Base-by-base conservation (phyloP, 164 flowering plant species). In the Umbilicus rupestris region DNA sequence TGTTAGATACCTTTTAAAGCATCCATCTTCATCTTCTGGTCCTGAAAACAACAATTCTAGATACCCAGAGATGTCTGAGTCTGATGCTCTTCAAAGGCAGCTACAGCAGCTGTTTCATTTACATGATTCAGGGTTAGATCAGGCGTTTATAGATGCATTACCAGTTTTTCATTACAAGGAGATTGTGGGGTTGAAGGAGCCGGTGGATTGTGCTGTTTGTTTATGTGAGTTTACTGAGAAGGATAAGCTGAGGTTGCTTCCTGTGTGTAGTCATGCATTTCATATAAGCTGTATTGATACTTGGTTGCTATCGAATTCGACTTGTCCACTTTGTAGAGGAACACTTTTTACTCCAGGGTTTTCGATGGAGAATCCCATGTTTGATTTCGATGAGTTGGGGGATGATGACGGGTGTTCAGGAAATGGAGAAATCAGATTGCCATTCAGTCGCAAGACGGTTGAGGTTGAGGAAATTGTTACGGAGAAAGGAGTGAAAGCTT, bases 121-220 rank as follows among this genome's bases (percentile, higher is more conserved):
- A n/a, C 89, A 85, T 67, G 89, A 85, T 57, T 80, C 85, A 26
- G 87, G 90, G 47, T 68, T 85, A 31, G 87, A 84, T 75, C 87
- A 85, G 52, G 81, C 86, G 44, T 78, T 85, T 60, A 85, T 85
- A 7, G 87, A 85, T 67, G 86, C 85, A 0, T 73, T 85, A 26
- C 90, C 90, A 24, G 86, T 85, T 16, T 84, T 85, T 62, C 69
- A 70, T 46, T 85, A 79, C 63, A 81, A 75, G 64, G 87, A 84
- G 72, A 77, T 84, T 9, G 79, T 79, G 55, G 90, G 90, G 65
- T 63, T 81, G 29, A 82, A 81, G 33, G 86, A 84, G 70, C 86
- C 82, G 12, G 80, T 85, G 73, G 87, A 85, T 73, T 85, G 90
- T 76, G 85, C 87, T 39, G 90, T 85, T 65, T 85, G 90, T 72